phyloP scores from a whole-genome alignment of 2,329 filamentous ascomycete genomes.

The Hawksworthiomyces lignivorus region DNA sequence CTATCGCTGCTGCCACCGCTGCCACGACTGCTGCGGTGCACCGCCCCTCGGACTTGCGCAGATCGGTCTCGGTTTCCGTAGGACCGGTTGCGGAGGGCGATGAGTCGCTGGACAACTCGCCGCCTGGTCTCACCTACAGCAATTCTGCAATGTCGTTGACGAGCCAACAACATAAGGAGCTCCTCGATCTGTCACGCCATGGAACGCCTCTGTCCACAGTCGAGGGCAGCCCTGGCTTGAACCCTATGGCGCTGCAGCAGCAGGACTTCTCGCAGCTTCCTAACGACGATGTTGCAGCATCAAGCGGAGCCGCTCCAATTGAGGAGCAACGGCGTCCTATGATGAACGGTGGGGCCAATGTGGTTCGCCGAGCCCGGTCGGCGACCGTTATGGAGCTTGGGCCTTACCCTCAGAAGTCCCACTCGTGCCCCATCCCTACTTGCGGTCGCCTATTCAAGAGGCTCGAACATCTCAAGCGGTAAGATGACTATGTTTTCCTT shows the following conservation, averaged over 20 bases:
- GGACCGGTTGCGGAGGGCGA: conserved; percentile 74
- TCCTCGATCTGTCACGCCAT: conserved; percentile 77
- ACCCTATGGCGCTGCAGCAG: conserved; percentile 53
- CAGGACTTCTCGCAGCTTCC: conserved; percentile 61
- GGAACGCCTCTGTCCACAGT: conserved; percentile 82
- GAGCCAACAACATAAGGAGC: conserved; percentile 66
- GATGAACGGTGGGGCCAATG: conserved; percentile 59
- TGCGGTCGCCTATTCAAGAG: conserved; percentile 97
- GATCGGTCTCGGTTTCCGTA: conserved; percentile 84
- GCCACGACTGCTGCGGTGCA: conserved; percentile 41
- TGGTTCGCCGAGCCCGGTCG: conserved; percentile 82
- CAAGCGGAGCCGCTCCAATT: conserved; percentile 41
- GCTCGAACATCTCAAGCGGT: conserved; percentile 98
- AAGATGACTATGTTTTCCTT: conserved; percentile 46
- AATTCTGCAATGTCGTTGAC: conserved; percentile 57
- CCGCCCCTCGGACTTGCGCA: conserved; percentile 80
- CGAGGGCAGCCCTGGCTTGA: conserved; percentile 72
- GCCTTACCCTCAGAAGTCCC: conserved; percentile 94
- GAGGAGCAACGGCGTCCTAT: conserved; percentile 59
- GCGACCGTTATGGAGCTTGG: conserved; percentile 95
- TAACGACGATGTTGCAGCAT: conserved; percentile 50
- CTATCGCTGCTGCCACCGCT: conserved; percentile 56
- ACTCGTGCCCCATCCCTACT: conserved; percentile 97
- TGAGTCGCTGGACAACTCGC: conserved; percentile 70
- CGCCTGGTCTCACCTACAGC: conserved; percentile 66